Evolutionary conservation across 2,329 filamentous ascomycete species (phyloP).

Genomic region (Talaromyces sp.): DNA sequence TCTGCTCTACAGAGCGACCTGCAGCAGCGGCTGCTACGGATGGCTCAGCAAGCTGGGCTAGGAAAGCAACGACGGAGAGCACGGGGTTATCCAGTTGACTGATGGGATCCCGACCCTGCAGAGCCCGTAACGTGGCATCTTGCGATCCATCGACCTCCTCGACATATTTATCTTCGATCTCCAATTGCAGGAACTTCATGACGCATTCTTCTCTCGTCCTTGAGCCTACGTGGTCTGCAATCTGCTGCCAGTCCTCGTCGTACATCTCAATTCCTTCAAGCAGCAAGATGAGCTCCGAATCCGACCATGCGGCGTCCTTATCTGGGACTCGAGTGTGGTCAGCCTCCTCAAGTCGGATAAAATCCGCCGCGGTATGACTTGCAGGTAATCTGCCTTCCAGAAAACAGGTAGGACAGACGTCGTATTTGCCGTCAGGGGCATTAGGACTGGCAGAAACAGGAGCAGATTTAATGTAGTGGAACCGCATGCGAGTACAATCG

Average conservation of each 20-base stretch:
- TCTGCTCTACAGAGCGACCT: conserved; percentile 77
- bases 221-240: conserved; percentile 86
- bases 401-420: conserved; percentile 88
- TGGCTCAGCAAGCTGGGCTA: conserved; percentile 86
- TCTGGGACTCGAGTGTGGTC: conserved; percentile 72
- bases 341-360: conserved; percentile 84
- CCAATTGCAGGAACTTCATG: conserved; percentile 88
- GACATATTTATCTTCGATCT: conserved; percentile 96
- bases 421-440: conserved; percentile 63
- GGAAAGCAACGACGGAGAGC: conserved; percentile 90
- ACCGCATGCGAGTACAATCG: conserved; percentile 72
- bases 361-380: conserved; percentile 73
- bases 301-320: conserved; percentile 82
- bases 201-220: conserved; percentile 94
- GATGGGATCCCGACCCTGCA: conserved; percentile 79
- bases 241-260: conserved; percentile 92
- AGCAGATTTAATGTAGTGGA: conserved; percentile 62
- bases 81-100: conserved; percentile 92
- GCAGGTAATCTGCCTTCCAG: conserved; percentile 76
- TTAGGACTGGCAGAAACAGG: conserved; percentile 54
- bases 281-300: conserved; percentile 80
- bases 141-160: conserved; percentile 64
- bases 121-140: conserved; percentile 62
- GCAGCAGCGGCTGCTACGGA: conserved; percentile 86
- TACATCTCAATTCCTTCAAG: conserved; percentile 88